Base-by-base conservation (phyloP, 2,329 filamentous ascomycete genomes). In the Trichoderma sp. region DNA sequence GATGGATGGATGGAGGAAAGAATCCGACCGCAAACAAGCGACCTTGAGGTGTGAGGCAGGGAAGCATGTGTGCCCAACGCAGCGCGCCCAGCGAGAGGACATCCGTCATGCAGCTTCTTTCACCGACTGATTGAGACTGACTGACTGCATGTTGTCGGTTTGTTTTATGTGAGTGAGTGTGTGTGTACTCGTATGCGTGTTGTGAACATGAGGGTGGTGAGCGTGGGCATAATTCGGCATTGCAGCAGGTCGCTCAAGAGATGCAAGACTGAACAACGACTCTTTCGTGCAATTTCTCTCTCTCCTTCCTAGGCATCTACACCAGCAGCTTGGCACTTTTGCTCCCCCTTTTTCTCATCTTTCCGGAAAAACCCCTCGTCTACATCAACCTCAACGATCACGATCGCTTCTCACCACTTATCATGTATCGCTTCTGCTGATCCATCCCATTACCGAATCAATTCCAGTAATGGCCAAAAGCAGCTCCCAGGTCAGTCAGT, bases 391-490 rank as follows among this genome's bases (percentile, higher is more conserved):
- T 39, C 36, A 17, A 17, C 34, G 6, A 39, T 43, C 39, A 43
- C 39, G 6, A 43, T 43, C 39, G 39, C 39, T 43, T 43, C 39
- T 39, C 7, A 43, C 39, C 65, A 59, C 53, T 59, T 39, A 59
- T 68, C 57, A 6, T 50, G 1, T 43, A 43, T 43, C 39, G 39
- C 39, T 43, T 36, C 17, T 36, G 39, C 34, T 61, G 8, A 6
- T 6, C 63, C 66, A 69, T 68, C n/a, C 63, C 66, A 69, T 69
- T 69, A 62, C 66, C 66, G 66, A 69, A 69, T 69, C 57, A 69
- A 69, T 69, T 69, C 66, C 66, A 61, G 66, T 69, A 69, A 69
- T 53, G 39, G 39, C 13, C 23, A 43, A 43, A 58, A 26, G 23
- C 28, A 64, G 12, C 13, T 55, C 23, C 34, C 59, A 63, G 59